Evolutionary conservation across 1,284 basidiomycete species (phyloP), one percentile per base, ranked within the genome.

Genomic region (Sporisorium sorghi): DNA sequence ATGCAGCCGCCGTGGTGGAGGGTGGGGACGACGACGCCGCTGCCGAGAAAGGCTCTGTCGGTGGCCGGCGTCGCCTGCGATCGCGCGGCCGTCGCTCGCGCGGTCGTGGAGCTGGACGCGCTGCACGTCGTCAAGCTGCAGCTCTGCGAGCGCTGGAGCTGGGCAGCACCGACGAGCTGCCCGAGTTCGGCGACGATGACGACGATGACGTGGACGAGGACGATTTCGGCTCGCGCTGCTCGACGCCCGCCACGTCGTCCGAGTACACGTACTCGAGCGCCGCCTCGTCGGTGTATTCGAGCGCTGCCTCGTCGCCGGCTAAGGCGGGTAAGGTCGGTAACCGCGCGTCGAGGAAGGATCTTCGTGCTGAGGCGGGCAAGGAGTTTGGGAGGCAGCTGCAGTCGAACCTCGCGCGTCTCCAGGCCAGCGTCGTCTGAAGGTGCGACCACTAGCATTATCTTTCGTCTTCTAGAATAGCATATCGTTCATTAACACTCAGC

Each of bases 31-130:
- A 49, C n/a, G 42, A 24, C 33, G 51, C 9, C 8, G 33, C 33
- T 17, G 15, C 15, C 21, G 7, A 17, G 14, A 24, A 21, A 15
- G 14, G 37, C 24, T 35, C 33, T 14, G 11, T 42, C 11, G 28
- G 2, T 17, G 59, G 51, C 23, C 53, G 72, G 2, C 57, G 71
- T 14, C 62, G 77, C 6, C 26, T 69, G 5, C 73, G 76, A 1
- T 74, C 77, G 0, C 73, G 77, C 11, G 76, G 77, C 0, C 64
- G 77, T 11, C 68, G 77, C 5, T 69, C 64, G 14, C 76, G 77
- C 11, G 77, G 77, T 9, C 67, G 77, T n/a, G 77, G 77, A 15
- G 77, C 77, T 1, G 77, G 77, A 8, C 58, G 77, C 6, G 77
- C 77, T 1, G 77, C 77, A 3, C 62, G 77, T 44, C 64, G 77